phyloP scores from a whole-genome alignment of 371 early-diverging fungal genomes.

The Mortierella sp. region DNA sequence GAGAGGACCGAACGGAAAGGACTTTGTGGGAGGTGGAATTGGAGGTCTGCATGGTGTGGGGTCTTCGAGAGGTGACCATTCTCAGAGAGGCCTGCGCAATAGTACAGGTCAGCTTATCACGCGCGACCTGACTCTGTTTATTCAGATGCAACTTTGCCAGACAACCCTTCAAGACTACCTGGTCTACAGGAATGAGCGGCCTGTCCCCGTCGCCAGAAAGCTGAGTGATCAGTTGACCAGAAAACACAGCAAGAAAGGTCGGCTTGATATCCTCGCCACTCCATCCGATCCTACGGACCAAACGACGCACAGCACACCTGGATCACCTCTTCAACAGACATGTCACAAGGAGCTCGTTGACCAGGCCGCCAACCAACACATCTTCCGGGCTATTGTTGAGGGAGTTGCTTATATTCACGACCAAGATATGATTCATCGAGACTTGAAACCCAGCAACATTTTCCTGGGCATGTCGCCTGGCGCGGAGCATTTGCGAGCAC shows the following conservation, averaged over 20 bases:
- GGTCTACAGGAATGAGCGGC: conserved; percentile 62
- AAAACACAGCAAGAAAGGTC: conserved; percentile 13
- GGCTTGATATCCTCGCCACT: conserved; percentile 19
- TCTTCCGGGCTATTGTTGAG: conserved; percentile 69
- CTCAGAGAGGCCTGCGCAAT: conserved; percentile 17
- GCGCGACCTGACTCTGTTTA: conserved; percentile 75
- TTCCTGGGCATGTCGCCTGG: conserved; percentile 64
- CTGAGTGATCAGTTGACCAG: conserved; percentile 4
- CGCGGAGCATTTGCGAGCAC: conserved; percentile 22
- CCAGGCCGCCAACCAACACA: conserved; percentile 60
- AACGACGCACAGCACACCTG: conserved; percentile 48
- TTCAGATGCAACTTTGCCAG: conserved; percentile 91
- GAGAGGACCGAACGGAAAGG: not conserved
- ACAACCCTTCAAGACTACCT: conserved; percentile 76
- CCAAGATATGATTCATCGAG: conserved; percentile 82
- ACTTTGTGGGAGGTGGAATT: conserved; percentile 32
- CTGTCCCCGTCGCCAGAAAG: conserved; percentile 7
- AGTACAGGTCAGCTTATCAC: conserved; percentile 25
- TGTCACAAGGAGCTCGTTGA: conserved; percentile 60
- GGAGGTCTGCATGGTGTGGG: conserved; percentile 22
- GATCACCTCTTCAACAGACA: conserved; percentile 48
- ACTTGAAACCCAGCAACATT: conserved; percentile 87
- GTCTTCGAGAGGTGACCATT: not conserved
- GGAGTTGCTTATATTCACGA: conserved; percentile 82
- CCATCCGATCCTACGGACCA: conserved; percentile 17